phyloP scores from a whole-genome alignment of 148 eudicot species.

The Diospyros lotus region DNA sequence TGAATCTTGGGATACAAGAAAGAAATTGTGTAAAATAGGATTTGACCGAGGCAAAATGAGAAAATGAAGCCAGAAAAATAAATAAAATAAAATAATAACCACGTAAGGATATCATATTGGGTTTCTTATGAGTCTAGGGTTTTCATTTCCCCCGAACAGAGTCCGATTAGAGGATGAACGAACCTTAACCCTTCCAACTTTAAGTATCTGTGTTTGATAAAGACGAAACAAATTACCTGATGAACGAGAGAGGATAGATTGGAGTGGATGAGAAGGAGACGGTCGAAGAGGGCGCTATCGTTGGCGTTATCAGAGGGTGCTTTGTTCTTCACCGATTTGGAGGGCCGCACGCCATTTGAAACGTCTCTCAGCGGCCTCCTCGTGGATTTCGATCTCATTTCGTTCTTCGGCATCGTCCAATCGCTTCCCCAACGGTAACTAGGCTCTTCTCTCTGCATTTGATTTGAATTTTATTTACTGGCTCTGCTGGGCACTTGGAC shows the following conservation, averaged over 20 bases:
- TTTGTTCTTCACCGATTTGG: conserved; percentile 15
- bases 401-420: conserved; percentile 26
- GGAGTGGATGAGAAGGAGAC: conserved; percentile 64
- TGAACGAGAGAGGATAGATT: conserved; percentile 45
- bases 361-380: conserved; percentile 47
- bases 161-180: background rate
- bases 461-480: no score
- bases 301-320: background rate
- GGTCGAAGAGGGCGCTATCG: conserved; percentile 38
- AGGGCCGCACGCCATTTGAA: conserved; percentile 24
- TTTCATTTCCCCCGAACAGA: background rate
- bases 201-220: background rate
- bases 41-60: background rate
- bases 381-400: conserved; percentile 29
- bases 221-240: conserved; percentile 33
- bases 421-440: no score
- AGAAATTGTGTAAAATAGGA: no score
- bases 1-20: no score
- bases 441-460: no score
- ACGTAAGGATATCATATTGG: background rate
- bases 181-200: background rate
- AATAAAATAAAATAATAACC: background rate
- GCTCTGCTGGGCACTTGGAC: no score
- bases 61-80: background rate
- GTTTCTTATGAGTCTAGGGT: conserved; percentile 1